Base-by-base conservation (phyloP, 2,329 filamentous ascomycete species). In the Colletotrichum sp. region DNA sequence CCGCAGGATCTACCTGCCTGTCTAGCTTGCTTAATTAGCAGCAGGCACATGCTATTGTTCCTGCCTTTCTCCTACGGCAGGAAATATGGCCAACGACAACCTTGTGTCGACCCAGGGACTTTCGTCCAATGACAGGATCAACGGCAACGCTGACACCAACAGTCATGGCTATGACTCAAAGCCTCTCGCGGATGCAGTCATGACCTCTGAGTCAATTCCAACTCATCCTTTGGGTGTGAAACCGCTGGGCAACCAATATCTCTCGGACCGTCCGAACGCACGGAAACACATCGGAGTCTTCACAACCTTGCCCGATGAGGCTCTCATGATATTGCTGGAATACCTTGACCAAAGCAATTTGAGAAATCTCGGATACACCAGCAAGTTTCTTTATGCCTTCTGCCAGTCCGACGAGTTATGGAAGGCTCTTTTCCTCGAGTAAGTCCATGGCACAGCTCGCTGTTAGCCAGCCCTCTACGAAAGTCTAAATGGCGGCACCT, bases 351-450 rank as follows among this genome's bases (percentile, higher is more conserved):
- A 90, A 65, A 80, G 84, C 12, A 87, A 89, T 68, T 86, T 98
- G 68, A 84, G 93, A 72, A 86, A 85, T 9, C 86, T 98, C 57
- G 95, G 95, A 11, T 90, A 91, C 71, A 94, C 96, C 8, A 98
- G 96, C 87, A 95, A 93, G 83, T 96, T 95, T 69, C 86, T 98
- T 19, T 96, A 96, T 87, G 96, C 96, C 2, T 98, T 96, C 82
- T 94, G 93, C 71, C 89, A 93, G 66, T 92, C 92, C 64, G 96
- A 98, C 78, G 96, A 98, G 80, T 84, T 98, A 44, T 98, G 96
- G 96, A 96, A 97, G 84, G 85, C 92, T 22, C 84, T 98, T 25
- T 98, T 96, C 80, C 89, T 98, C 78, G 91, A 92, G 96, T 98
- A 92, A 91, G 95, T 92, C n/a, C n/a, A 52, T 25, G 44, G 44